phyloP scores from a whole-genome alignment of 805 yeast species.

The Candida chilensis region DNA sequence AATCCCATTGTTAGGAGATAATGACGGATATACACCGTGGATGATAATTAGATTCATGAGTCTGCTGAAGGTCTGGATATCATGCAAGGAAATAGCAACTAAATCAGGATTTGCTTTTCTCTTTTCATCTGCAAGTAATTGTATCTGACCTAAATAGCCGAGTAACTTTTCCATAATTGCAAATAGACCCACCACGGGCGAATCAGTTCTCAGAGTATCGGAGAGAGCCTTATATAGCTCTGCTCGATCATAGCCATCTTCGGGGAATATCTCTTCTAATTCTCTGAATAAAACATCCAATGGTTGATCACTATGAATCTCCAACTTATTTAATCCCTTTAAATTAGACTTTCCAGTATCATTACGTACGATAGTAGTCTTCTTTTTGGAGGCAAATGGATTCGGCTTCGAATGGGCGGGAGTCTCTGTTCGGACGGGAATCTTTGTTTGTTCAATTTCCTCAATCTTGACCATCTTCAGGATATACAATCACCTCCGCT shows the following conservation, averaged over 20 bases:
- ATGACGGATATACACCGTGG: slow-evolving; percentile 61
- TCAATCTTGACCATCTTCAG: slow-evolving; percentile 1
- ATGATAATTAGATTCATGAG: slow-evolving; percentile 56
- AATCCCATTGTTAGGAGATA: slow-evolving; percentile 50
- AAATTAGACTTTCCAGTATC: too few species aligned
- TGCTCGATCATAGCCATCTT: too few species aligned
- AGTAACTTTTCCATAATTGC: slow-evolving; percentile 24
- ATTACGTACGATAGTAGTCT: too few species aligned
- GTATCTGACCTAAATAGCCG: slow-evolving; percentile 25
- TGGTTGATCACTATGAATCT: too few species aligned
- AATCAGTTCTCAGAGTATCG: neutral
- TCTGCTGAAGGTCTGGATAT: slow-evolving; percentile 65
- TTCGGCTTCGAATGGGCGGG: too few species aligned
- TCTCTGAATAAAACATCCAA: too few species aligned
- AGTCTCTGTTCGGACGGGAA: too few species aligned
- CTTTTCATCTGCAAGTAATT: slow-evolving; percentile 20
- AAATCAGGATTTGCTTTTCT: slow-evolving; percentile 16
- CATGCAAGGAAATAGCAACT: slow-evolving; percentile 72
- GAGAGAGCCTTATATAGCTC: too few species aligned
- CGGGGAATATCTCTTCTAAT: too few species aligned
- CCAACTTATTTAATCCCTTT: too few species aligned
- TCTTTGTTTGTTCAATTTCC: too few species aligned
- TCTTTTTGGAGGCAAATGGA: too few species aligned
- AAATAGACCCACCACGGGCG: slow-evolving; percentile 2
- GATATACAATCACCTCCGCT: neutral